Conservation (phyloP, 116 monocot species). For the Papilionanthe hybrid region DNA sequence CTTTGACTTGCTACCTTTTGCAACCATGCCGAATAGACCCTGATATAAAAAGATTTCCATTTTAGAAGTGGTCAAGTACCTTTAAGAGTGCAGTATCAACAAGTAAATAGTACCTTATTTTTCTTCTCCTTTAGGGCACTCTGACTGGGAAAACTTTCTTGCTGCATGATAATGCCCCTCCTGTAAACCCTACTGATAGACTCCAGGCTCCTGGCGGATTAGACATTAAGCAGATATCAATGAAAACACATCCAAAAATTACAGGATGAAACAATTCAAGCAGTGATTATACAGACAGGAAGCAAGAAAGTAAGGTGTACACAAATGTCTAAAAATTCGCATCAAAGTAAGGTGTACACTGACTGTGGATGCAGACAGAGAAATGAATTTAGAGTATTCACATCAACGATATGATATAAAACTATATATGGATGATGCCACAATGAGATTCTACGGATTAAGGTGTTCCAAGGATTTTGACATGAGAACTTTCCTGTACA, state of each 20-base stretch:
- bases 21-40: slow-evolving; percentile 56
- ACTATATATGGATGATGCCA: not conserved
- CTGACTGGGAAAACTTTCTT: slow-evolving; percentile 23
- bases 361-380: not conserved
- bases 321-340: not conserved
- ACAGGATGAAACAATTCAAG: not conserved
- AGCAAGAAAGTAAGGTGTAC: not conserved
- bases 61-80: slow-evolving; percentile 6
- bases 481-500: not conserved
- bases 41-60: slow-evolving; percentile 18
- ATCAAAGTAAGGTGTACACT: not conserved
- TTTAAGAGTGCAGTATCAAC: not conserved
- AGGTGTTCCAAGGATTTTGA: not conserved
- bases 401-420: not conserved
- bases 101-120: slow-evolving; percentile 40
- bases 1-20: slow-evolving; percentile 54
- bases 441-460: not conserved
- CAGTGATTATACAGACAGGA: not conserved
- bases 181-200: slow-evolving; percentile 40
- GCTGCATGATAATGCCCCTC: slow-evolving; percentile 13
- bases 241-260: not conserved
- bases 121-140: slow-evolving; percentile 57
- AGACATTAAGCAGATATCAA: slow-evolving; percentile 4
- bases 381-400: not conserved
- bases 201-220: slow-evolving; percentile 52